These are phyloP conservation scores for Clonostachys byssicola DNA, from an alignment of 2,329 filamentous ascomycete genomes.

Conservation along the genomic window DNA sequence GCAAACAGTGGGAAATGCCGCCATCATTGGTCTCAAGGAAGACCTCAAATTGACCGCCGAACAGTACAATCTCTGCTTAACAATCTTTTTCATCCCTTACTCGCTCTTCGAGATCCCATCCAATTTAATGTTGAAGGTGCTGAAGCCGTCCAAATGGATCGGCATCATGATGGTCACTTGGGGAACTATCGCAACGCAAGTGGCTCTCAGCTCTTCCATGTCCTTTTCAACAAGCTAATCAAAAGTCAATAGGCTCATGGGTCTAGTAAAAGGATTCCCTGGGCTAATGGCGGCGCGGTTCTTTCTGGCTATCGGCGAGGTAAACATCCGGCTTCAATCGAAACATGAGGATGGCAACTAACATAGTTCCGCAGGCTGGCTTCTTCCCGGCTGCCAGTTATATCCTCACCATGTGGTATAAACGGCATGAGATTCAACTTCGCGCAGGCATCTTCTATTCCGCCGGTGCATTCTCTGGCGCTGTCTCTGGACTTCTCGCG, in stretches of 20 bases:
- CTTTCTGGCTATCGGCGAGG: slow-evolving; percentile 2
- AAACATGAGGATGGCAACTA: not conserved
- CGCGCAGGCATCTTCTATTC: slow-evolving; percentile 20
- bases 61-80: slow-evolving; percentile 8
- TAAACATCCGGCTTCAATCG: not conserved
- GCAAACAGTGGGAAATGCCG: slow-evolving; percentile 56
- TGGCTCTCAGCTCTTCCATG: slow-evolving; percentile 50
- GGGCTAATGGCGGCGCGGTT: not conserved
- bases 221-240: slow-evolving; percentile 25
- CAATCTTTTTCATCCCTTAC: slow-evolving; percentile 57
- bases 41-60: slow-evolving; percentile 57
- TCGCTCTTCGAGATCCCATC: slow-evolving; percentile 32
- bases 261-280: slow-evolving; percentile 2
- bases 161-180: slow-evolving; percentile 3
- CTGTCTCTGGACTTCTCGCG: slow-evolving; percentile 13
- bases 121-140: slow-evolving; percentile 20
- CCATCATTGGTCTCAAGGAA: slow-evolving; percentile 71
- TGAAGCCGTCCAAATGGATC: slow-evolving; percentile 6
- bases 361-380: not conserved
- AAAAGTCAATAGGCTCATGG: not conserved
- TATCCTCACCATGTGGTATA: slow-evolving; percentile 2
- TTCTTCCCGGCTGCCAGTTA: slow-evolving; percentile 6
- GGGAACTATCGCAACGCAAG: slow-evolving; percentile 1
- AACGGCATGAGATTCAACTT: not conserved
- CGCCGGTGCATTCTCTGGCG: slow-evolving; percentile 11